phyloP scores from a whole-genome alignment of 768 basidiomycete genomes.

The Macrolepiota albuminosa region DNA sequence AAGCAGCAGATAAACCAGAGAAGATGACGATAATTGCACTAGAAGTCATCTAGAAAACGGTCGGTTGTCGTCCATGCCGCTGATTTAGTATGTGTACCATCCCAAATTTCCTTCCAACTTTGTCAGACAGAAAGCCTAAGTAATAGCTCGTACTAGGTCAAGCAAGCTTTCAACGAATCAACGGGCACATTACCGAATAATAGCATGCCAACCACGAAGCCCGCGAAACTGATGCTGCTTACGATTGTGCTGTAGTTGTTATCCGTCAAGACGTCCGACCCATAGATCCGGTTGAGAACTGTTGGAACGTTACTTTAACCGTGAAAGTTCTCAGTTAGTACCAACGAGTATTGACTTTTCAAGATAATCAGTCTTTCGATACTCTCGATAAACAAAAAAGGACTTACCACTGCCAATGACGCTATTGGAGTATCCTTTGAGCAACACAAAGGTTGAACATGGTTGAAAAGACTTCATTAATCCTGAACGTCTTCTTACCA shows the following conservation, averaged over 20 bases:
- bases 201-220: constrained; percentile 80
- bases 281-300: constrained; percentile 73
- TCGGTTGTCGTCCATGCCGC: background rate
- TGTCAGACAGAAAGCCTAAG: constrained; percentile 69
- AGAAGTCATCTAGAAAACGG: constrained; percentile 59
- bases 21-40: constrained; percentile 80
- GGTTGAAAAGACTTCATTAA: background rate
- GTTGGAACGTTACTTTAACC: background rate
- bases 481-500: constrained; percentile 33
- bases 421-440: constrained; percentile 77
- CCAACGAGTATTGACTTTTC: constrained; percentile 63
- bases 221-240: constrained; percentile 71
- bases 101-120: constrained; percentile 79
- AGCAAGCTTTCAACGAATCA: background rate
- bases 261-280: constrained; percentile 39
- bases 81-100: constrained; percentile 45
- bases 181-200: constrained; percentile 43
- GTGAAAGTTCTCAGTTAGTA: constrained; percentile 1
- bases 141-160: background rate
- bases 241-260: constrained; percentile 62
- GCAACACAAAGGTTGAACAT: background rate
- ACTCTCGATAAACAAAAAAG: background rate
- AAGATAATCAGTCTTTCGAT: background rate
- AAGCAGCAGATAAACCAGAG: constrained; percentile 75
- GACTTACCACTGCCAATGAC: constrained; percentile 69